Evolutionary conservation across 148 eudicot genomes (phyloP), one percentile per base, ranked within the genome.

Genomic region (Arctostaphylos glauca): DNA sequence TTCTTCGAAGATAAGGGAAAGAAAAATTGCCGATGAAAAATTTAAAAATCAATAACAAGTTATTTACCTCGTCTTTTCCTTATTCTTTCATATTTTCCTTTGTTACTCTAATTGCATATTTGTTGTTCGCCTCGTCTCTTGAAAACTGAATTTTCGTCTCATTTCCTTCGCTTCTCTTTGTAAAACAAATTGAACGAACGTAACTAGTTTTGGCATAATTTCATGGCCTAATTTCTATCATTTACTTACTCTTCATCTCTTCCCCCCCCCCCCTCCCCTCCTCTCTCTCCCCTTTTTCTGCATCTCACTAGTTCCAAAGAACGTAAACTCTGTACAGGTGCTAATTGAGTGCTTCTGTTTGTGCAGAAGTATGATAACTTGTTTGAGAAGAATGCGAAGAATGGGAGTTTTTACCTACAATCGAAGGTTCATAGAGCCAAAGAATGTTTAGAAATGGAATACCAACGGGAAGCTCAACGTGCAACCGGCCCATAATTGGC

Each of bases 391-490:
- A 94, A 94, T 80, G 96, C 92, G 9, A 90, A 87, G 81, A 92
- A 85, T 67, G 98, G 98, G 38, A 94, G 98, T 84, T 94, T 94
- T 79, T 94, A 94, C 77, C 90, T 94, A 72, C 98, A 94, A 82
- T 94, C 98, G 0, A 94, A 94, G 83, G 96, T 94, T 80, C 96
- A 92, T 83, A 89, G 94, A 19, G 96, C 98, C 9, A 94, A 94
- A 82, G 98, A 94, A 84, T 90, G 98, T 76, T 81, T 94, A 50
- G 94, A 94, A 88, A 46, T 81, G 3, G 88, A 87, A 7, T 86
- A 93, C 83, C 87, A 81, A 78, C 86, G 55, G 76, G 86, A 89
- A 82, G 93, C 86, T 78, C 87, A 84, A 68, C 89, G 86, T 31
- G 18, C 89, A 44, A 75, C 88, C 19, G 83, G 74, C 44, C 81